Evolutionary conservation across 2,329 filamentous ascomycete species (phyloP), one percentile per base, ranked within the genome.

Genomic region (Zymoseptoria brevis): DNA sequence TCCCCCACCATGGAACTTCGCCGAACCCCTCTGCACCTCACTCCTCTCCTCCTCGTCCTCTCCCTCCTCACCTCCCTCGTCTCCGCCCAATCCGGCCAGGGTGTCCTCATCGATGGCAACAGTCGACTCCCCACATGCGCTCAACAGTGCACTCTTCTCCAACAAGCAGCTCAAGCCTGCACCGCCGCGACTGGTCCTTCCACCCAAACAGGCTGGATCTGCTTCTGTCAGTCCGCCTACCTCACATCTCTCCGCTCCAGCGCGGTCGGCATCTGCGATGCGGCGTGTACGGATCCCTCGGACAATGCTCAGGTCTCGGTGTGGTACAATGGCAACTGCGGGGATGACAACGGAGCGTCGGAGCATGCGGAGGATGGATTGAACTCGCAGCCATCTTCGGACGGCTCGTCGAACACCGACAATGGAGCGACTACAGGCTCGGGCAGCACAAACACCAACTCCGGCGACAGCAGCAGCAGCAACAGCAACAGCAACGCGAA

Each of bases 321-420:
- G 57, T 95, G 90, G 90, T 94, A 87, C 71, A 80, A 80, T 41
- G 78, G 76, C 60, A 85, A 87, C 65, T 94, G 90, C 72, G 71
- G 70, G 45, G 72, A 71, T 41, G 79, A 80, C 8, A 76, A 75
- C n/a, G 72, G 73, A 13, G 75, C 66, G 4, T 64, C 62, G 13
- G 71, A 53, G 68, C 69, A 71, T 56, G 60, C 66, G 13, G 65
- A 58, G 30, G 45, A 60, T 19, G 60, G 35, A 45, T 45, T 45
- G 35, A 45, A 45, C 35, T 7, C 13, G 3, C 35, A 45, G 35
- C 13, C 35, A 45, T 3, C 35, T n/a, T 45, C 35, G 11, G 35
- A 16, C 35, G 35, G 16, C 35, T 45, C 35, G 13, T 45, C 35
- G 56, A 45, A 29, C 51, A 19, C 16, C 51, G 8, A 29, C 26